Evolutionary conservation across 2,329 filamentous ascomycete species (phyloP).

Genomic region (Chaetothyriales sp.): DNA sequence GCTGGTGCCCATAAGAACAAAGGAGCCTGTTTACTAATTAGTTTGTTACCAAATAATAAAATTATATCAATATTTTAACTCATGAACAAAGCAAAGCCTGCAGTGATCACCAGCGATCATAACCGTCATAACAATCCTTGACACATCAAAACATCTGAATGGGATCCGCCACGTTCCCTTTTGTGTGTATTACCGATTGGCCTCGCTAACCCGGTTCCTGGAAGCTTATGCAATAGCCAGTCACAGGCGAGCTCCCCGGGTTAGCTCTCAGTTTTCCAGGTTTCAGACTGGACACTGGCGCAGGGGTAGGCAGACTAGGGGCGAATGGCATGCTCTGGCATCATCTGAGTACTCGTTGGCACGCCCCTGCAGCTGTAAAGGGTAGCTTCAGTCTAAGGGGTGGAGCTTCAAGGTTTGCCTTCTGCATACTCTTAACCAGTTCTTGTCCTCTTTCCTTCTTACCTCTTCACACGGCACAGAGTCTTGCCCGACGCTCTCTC

Average conservation of each 20-base stretch:
- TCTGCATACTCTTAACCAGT: neutral
- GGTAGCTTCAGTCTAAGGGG: neutral
- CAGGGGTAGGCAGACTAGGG: neutral
- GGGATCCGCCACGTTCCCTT: too few species aligned
- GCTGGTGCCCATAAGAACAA: too few species aligned
- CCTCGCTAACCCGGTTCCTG: neutral
- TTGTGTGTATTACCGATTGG: neutral
- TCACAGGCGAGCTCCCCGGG: neutral
- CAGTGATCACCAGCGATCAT: too few species aligned
- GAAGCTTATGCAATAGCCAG: neutral
- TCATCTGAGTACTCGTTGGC: neutral
- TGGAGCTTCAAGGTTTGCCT: neutral
- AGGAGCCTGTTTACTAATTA: too few species aligned
- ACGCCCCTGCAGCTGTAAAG: neutral
- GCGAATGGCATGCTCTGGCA: too few species aligned
- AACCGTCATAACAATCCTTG: too few species aligned
- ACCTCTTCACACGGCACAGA: slow-evolving; percentile 3
- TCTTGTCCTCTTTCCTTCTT: slow-evolving; percentile 10
- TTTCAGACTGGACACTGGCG: neutral
- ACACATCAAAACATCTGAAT: neutral
- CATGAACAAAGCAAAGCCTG: too few species aligned
- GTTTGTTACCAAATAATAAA: too few species aligned
- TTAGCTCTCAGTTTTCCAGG: neutral
- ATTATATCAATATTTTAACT: too few species aligned
- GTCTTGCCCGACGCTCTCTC: slow-evolving; percentile 3